Conservation (phyloP, 306 rosid species). For the Herpetospermum pedunculosum region DNA sequence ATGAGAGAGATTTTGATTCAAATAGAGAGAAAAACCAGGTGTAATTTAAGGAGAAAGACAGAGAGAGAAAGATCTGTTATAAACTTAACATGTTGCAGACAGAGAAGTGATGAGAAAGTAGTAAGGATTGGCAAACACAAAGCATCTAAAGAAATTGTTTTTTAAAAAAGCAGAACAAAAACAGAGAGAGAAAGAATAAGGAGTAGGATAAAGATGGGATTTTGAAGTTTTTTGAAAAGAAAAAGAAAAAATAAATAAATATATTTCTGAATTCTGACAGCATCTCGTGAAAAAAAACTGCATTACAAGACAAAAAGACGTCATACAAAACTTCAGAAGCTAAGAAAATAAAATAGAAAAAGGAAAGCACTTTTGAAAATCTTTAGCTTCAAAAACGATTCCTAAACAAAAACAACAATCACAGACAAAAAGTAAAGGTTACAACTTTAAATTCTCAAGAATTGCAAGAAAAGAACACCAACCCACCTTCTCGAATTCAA, state of each 20-base stretch:
- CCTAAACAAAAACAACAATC: background rate
- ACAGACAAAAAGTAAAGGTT: background rate
- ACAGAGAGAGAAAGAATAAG: background rate
- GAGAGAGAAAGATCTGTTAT: constrained; percentile 24
- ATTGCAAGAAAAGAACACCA: background rate
- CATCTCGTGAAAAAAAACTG: constrained; percentile 86
- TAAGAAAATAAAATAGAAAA: background rate
- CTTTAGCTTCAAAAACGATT: background rate
- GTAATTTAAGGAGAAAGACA: constrained; percentile 30
- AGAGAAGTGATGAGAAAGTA: constrained; percentile 33
- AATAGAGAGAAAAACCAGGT: constrained; percentile 9
- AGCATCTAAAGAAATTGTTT: constrained; percentile 13
- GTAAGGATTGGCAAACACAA: constrained; percentile 28
- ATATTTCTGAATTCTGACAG: constrained; percentile 80
- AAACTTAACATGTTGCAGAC: constrained; percentile 50
- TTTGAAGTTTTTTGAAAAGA: constrained; percentile 14
- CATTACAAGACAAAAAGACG: constrained; percentile 87
- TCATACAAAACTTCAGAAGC: constrained; percentile 51
- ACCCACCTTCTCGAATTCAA: background rate
- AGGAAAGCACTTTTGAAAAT: background rate
- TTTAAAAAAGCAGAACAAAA: background rate
- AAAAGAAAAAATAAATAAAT: constrained; percentile 15
- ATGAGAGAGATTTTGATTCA: background rate
- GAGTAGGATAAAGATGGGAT: constrained; percentile 28
- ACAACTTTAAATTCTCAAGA: too few species aligned